Evolutionary conservation across 768 basidiomycete genomes (phyloP).

Genomic region (Megacollybia marginata): DNA sequence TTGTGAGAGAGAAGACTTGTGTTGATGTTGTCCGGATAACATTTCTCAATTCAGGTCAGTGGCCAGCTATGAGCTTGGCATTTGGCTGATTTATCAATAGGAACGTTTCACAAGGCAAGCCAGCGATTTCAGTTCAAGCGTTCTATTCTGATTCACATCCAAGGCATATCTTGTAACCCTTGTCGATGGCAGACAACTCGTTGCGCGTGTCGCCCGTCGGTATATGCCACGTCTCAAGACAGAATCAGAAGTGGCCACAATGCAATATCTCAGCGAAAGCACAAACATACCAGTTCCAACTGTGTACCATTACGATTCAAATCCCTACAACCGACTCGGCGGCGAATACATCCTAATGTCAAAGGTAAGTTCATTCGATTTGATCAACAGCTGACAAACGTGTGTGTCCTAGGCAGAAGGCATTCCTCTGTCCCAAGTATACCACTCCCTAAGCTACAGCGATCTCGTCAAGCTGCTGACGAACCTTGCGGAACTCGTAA

Average conservation of each 20-base stretch:
- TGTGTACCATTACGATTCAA: constrained; percentile 73
- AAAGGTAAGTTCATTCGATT: constrained; percentile 42
- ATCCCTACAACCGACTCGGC: constrained; percentile 78
- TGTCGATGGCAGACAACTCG: constrained; percentile 49
- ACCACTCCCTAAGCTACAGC: constrained; percentile 61
- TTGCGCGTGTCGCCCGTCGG: constrained; percentile 75
- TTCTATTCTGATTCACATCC: constrained; percentile 1
- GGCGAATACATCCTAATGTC: constrained; percentile 87
- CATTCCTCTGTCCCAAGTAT: constrained; percentile 62
- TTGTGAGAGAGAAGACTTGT: constrained; percentile 65
- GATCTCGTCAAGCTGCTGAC: constrained; percentile 57
- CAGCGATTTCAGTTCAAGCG: neutral
- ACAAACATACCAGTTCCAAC: constrained; percentile 68
- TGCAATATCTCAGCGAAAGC: constrained; percentile 68
- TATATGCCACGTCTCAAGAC: constrained; percentile 86
- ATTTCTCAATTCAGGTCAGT: constrained; percentile 70
- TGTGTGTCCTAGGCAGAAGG: constrained; percentile 53
- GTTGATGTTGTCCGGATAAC: constrained; percentile 60
- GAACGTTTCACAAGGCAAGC: constrained; percentile 77
- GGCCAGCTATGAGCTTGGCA: constrained; percentile 6
- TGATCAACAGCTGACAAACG: constrained; percentile 1
- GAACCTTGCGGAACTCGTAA: constrained; percentile 59
- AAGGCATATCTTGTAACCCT: constrained; percentile 77
- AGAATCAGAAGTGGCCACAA: constrained; percentile 81
- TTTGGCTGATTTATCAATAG: constrained; percentile 25